Conservation (phyloP, 2,329 filamentous ascomycete genomes). For the Trichophyton mentagrophytes region DNA sequence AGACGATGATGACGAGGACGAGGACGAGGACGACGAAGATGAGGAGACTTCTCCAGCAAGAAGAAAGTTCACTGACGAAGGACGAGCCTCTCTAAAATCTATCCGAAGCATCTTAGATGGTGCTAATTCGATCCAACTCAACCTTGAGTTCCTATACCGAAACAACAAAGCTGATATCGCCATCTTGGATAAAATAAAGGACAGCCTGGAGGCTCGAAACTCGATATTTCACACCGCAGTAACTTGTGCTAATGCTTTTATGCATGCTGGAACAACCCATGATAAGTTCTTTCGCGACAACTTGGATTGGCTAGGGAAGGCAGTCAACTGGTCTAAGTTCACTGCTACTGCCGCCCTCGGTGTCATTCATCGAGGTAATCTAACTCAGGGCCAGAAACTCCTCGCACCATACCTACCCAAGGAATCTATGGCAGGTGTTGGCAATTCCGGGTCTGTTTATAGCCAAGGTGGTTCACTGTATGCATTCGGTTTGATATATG, state of each 20-base stretch:
- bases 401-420: conserved; percentile 89
- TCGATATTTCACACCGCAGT: conserved; percentile 98
- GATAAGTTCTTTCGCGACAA: conserved; percentile 99
- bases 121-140: conserved; percentile 85
- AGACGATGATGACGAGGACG: conserved; percentile 30
- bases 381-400: conserved; percentile 84
- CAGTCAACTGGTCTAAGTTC: conserved; percentile 99
- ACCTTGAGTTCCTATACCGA: conserved; percentile 90
- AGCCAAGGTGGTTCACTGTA: conserved; percentile 94
- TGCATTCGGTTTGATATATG: conserved; percentile 89
- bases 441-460: conserved; percentile 74
- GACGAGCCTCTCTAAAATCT: conserved; percentile 43
- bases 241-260: conserved; percentile 95
- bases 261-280: conserved; percentile 96
- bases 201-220: conserved; percentile 88
- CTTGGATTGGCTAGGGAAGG: conserved; percentile 93
- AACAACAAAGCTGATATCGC: conserved; percentile 87
- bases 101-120: conserved; percentile 61
- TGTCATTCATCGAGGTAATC: conserved; percentile 91
- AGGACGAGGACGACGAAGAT: conserved; percentile 25
- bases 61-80: conserved; percentile 33
- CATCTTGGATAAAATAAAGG: conserved; percentile 90
- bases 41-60: conserved; percentile 40
- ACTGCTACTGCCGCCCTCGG: conserved; percentile 91
- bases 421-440: conserved; percentile 45